Base-by-base conservation (phyloP, 2,329 filamentous ascomycete genomes). In the Pestalotiopsis fici region DNA sequence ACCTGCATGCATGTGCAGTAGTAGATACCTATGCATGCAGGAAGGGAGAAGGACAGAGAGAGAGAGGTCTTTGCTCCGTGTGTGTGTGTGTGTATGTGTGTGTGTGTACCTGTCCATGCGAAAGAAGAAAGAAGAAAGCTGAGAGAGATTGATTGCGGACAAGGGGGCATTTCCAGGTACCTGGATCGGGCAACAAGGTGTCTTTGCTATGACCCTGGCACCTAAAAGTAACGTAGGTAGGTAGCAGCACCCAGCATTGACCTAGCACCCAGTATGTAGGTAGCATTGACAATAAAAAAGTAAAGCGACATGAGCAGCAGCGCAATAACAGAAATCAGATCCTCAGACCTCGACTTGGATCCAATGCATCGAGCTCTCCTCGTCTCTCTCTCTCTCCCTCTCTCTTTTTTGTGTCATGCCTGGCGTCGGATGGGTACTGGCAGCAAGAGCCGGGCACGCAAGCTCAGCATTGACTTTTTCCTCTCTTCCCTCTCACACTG, bases 121-220 rank as follows among this genome's bases (percentile, higher is more conserved):
- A n/a, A 21, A 43, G 39, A 12, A 15, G 39, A 43, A 18, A 43
- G 39, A n/a, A n/a, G n/a, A 50, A 21, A 50, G 43, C 43, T 50
- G 43, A 50, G 43, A 50, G 43, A 35, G 11, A 35, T 35, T 35
- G 31, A 50, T 50, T 50, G 43, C 43, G n/a, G 21, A 64, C 43
- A 27, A 43, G 23, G 39, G n/a, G 39, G 50, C 11, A 31, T 55
- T 65, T 50, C 63, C 63, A 65, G 63, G 63, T 57, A 55, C 54
- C 63, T 65, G 63, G 63, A 23, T 57, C 54, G 43, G 43, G 43
- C 43, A 50, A 50, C 43, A 50, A 50, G 43, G 43, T 43, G 18
- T 50, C 18, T n/a, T 50, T n/a, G 43, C 18, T 43, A 35, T 65
- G 12, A 57, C 54, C 63, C 54, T 31, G 9, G 54, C 63, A 65